Evolutionary conservation across 179 eudicot genomes (phyloP).

Genomic region (Nepenthes alata): DNA sequence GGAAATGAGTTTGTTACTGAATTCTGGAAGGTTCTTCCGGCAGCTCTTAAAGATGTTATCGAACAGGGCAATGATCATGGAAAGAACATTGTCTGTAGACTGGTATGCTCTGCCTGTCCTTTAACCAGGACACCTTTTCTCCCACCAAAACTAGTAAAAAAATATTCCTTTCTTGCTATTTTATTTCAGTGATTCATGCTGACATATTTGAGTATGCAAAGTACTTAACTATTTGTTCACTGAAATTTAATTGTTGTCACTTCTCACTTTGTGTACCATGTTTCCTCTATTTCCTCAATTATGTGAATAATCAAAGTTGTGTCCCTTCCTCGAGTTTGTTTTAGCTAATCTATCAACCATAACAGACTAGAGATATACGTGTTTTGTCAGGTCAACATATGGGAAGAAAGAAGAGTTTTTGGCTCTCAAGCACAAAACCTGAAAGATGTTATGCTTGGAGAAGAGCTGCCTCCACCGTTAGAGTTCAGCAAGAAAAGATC

Average conservation of each 20-base stretch:
- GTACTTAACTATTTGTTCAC: not conserved
- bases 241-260: not conserved
- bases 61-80: conserved; percentile 68
- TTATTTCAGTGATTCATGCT: not conserved
- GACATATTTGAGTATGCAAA: not conserved
- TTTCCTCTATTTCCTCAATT: not conserved
- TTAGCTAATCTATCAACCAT: no score
- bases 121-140: not conserved
- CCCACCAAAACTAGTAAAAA: not conserved
- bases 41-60: conserved; percentile 64
- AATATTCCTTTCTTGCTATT: not conserved
- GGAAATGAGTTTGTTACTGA: conserved; percentile 91
- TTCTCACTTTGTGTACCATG: not conserved
- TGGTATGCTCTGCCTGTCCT: conserved; percentile 39
- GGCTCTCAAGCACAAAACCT: conserved; percentile 60
- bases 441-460: conserved; percentile 67
- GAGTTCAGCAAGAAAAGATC: conserved; percentile 75
- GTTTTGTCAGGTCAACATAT: conserved; percentile 55
- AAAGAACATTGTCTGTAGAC: conserved; percentile 61
- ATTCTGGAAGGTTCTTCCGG: conserved; percentile 96
- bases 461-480: conserved; percentile 65
- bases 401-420: conserved; percentile 92
- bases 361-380: not conserved
- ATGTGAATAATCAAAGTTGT: not conserved
- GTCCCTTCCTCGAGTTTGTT: no score